Evolutionary conservation across 768 basidiomycete genomes (phyloP).

Genomic region (Termitomyces sp.): DNA sequence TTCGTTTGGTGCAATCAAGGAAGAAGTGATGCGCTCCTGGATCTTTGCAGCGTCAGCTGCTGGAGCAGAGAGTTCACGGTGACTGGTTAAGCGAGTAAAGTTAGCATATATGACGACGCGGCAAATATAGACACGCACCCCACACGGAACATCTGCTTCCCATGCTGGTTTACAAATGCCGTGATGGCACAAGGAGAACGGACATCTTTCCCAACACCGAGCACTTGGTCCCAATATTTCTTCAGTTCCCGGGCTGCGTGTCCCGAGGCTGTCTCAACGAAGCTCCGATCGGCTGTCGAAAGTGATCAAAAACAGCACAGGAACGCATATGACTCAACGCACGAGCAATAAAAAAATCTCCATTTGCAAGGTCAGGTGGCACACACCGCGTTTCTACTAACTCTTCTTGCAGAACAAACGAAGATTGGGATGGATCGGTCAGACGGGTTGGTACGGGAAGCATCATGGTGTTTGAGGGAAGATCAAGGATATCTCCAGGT

Average conservation of each 20-base stretch:
- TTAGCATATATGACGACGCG: not conserved
- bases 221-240: slow-evolving; percentile 61
- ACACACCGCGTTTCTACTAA: slow-evolving; percentile 34
- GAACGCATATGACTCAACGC: slow-evolving; percentile 21
- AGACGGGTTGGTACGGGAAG: slow-evolving; percentile 35
- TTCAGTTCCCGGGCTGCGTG: slow-evolving; percentile 74
- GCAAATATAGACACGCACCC: slow-evolving; percentile 43
- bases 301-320: slow-evolving; percentile 9
- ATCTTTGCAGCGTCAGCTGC: slow-evolving; percentile 46
- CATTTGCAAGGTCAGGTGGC: slow-evolving; percentile 45
- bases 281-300: slow-evolving; percentile 58
- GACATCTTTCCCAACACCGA: slow-evolving; percentile 59
- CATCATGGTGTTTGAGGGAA: slow-evolving; percentile 20
- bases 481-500: not conserved
- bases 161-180: slow-evolving; percentile 77
- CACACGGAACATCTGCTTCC: slow-evolving; percentile 71
- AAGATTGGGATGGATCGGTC: slow-evolving; percentile 32
- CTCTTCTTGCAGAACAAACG: slow-evolving; percentile 41
- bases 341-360: slow-evolving; percentile 58
- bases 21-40: slow-evolving; percentile 34
- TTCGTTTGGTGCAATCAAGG: slow-evolving; percentile 27
- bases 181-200: slow-evolving; percentile 81
- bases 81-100: slow-evolving; percentile 28
- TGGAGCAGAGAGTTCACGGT: slow-evolving; percentile 57
- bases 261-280: slow-evolving; percentile 76